A percentile compares a stretch with the other conserved stretches of the same genome.
These are phyloP conservation scores for Ustilago trichophora DNA, from an alignment of 1,284 basidiomycete genomes.

Conservation along the genomic window DNA sequence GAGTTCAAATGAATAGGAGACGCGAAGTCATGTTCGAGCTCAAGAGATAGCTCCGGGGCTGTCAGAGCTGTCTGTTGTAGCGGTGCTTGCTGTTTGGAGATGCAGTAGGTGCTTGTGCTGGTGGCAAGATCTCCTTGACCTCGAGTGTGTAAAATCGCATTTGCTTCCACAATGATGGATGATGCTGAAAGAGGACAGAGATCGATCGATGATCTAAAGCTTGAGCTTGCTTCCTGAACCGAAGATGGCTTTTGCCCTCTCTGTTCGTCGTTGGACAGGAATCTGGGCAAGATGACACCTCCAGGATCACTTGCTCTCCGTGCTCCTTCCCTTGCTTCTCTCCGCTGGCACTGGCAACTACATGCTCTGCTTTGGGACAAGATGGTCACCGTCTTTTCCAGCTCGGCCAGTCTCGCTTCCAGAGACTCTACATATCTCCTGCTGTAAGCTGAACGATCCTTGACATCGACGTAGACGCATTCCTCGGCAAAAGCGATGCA, in stretches of 20 bases:
- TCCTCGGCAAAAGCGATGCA: conserved; percentile 44
- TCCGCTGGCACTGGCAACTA: not conserved
- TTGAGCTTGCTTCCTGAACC: no score
- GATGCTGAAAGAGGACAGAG: not conserved
- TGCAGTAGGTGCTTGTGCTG: not conserved
- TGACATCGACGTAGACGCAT: conserved; percentile 46
- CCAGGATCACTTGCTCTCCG: conserved; percentile 8
- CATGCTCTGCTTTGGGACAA: not conserved
- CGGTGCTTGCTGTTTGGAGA: not conserved
- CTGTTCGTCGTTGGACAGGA: no score
- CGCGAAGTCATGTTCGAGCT: not conserved
- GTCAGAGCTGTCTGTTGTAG: not conserved
- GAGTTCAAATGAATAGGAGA: not conserved
- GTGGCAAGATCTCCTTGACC: not conserved
- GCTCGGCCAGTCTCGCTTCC: conserved; percentile 29
- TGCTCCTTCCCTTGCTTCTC: not conserved
- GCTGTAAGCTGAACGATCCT: conserved; percentile 45
- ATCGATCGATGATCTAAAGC: conserved; percentile 2
- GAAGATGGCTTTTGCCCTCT: no score
- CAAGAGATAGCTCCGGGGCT: not conserved
- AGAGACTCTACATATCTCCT: conserved; percentile 48
- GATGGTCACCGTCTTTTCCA: conserved; percentile 18
- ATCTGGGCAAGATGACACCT: no score
- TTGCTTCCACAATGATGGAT: not conserved
- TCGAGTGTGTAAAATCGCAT: not conserved